Base-by-base conservation (phyloP, 352 stramenopile genomes). In the Elongisporangium senticosum region DNA sequence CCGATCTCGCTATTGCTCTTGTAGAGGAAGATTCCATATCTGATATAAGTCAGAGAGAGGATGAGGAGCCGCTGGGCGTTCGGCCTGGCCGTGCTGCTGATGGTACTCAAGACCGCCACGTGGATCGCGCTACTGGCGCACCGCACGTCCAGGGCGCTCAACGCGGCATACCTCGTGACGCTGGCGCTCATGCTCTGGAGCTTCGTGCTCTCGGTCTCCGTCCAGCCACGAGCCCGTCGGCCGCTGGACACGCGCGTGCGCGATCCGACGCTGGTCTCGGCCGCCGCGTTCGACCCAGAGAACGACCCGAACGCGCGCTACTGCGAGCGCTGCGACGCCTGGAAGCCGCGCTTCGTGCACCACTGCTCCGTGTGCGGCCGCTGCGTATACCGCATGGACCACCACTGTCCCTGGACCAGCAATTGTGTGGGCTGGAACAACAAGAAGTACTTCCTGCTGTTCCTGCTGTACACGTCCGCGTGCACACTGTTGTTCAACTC, bases 381-480 rank as follows among this genome's bases (percentile, higher is more conserved):
- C 60, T 95, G 86, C 51, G 70, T 95, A 13, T 91, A 85, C 28
- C 73, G 79, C n/a, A 89, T 95, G 82, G 81, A 95, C 58, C 84
- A 95, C 56, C 86, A 93, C 58, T 93, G 84, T 51, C 83, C 86
- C 55, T 95, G 83, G 86, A 91, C 76, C 4, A 82, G 71, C 64
- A 95, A 93, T 61, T 95, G 86, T 67, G 79, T 95, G n/a, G 86
- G 76, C 7, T 87, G 70, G 70, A 77, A 68, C 65, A 95, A 91
- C 68, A 92, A 95, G 58, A 93, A 91, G 69, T 80, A 72, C 67
- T 93, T 93, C 55, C 37, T 93, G 60, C 78, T 93, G 48, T 93
- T 93, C 58, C 61, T 93, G 19, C 14, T 87, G 1, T 93, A 93
- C 71, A 89, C 86, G 56, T 72, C 82, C 4, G 28, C 83, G 21